These are phyloP conservation scores for Pedinophyceae sp. DNA, from an alignment of 139 green algal genomes.

Conservation along the genomic window DNA sequence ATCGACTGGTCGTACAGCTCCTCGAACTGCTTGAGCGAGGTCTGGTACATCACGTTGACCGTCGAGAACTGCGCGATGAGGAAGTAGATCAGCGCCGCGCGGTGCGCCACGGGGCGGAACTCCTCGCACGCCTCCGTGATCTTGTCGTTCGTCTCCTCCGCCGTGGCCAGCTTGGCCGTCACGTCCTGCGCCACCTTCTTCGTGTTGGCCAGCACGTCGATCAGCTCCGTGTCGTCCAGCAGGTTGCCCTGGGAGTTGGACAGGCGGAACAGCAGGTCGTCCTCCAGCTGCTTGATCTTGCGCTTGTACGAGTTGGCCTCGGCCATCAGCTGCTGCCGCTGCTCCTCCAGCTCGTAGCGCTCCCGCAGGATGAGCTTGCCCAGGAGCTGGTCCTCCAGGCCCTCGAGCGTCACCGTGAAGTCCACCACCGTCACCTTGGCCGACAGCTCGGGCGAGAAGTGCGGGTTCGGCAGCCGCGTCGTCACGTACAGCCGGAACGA, in stretches of 20 bases:
- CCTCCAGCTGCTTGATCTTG: conserved; percentile 88
- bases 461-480: conserved; percentile 76
- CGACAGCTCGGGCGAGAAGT: conserved; percentile 80
- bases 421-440: conserved; percentile 78
- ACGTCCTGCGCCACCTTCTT: conserved; percentile 84
- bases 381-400: conserved; percentile 91
- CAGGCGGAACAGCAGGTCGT: conserved; percentile 77
- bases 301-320: conserved; percentile 73
- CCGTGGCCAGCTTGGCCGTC: conserved; percentile 66
- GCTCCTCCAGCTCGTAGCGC: conserved; percentile 71
- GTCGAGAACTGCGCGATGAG: conserved; percentile 77
- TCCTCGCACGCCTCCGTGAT: conserved; percentile 92
- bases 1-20: conserved; percentile 59
- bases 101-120: conserved; percentile 75
- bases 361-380: conserved; percentile 86
- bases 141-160: conserved; percentile 74
- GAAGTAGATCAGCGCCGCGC: conserved; percentile 86
- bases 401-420: conserved; percentile 83
- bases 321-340: conserved; percentile 55
- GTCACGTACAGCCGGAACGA: conserved; percentile 82
- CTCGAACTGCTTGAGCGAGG: conserved; percentile 62
- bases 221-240: conserved; percentile 88
- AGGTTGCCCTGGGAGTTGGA: conserved; percentile 75
- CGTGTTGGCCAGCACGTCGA: conserved; percentile 81
- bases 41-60: conserved; percentile 96